Conservation (phyloP, 2,329 filamentous ascomycete species). For the Sporothrix sp. region DNA sequence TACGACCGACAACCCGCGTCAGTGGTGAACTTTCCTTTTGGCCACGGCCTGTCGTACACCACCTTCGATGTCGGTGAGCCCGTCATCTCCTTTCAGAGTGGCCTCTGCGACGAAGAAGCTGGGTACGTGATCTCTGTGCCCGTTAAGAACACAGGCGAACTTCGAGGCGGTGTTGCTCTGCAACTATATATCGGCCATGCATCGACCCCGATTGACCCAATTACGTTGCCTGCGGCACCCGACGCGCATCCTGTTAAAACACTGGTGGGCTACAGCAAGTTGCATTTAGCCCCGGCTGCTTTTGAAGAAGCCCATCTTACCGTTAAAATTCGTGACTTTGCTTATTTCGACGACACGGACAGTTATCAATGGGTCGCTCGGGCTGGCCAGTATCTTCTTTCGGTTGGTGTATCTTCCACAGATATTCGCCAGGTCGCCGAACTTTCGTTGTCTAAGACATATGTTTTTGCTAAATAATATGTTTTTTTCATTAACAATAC, state of each 20-base stretch:
- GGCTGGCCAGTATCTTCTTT: neutral
- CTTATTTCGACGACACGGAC: neutral
- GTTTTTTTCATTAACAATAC: too few relatives aligned
- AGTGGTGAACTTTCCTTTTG: constrained; percentile 58
- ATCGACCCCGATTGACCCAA: neutral
- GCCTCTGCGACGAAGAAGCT: neutral
- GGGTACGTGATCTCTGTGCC: neutral
- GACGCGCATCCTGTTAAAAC: neutral
- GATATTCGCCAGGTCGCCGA: neutral
- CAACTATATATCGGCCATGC: neutral
- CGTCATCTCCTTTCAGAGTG: neutral
- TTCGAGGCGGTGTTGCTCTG: neutral
- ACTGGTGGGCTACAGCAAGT: neutral
- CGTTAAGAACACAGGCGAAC: neutral
- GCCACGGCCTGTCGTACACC: constrained; percentile 70
- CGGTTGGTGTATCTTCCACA: neutral
- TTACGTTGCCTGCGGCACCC: neutral
- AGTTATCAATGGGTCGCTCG: neutral
- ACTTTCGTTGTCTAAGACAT: neutral
- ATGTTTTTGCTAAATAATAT: too few relatives aligned
- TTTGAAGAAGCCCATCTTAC: neutral
- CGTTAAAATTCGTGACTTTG: neutral
- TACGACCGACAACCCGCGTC: constrained; percentile 43
- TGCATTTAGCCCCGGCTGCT: neutral
- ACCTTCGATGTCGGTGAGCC: constrained; percentile 37